Evolutionary conservation across 306 rosid species (phyloP).

Genomic region (Gastrolobium villosum): DNA sequence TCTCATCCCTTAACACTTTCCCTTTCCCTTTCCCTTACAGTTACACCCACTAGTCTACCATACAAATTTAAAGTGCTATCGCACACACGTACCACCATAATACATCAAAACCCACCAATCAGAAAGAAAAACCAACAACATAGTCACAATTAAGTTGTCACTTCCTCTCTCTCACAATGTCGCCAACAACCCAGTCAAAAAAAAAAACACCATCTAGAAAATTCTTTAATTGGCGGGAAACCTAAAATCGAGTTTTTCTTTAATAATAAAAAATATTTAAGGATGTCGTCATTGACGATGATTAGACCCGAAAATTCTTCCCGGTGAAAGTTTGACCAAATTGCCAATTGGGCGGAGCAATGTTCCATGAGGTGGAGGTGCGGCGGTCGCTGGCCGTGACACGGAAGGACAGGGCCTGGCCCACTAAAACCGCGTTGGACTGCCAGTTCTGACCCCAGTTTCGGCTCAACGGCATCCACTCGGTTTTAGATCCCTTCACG

Average conservation of each 20-base stretch:
- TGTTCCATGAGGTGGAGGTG: slow-evolving; percentile 90
- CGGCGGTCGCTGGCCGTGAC: slow-evolving; percentile 90
- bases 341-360: slow-evolving; percentile 84
- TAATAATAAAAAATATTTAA: neutral
- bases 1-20: neutral
- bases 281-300: slow-evolving; percentile 26
- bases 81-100: slow-evolving; percentile 16
- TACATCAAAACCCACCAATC: slow-evolving; percentile 43
- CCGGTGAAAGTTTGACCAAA: slow-evolving; percentile 97
- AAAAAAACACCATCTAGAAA: slow-evolving; percentile 46
- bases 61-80: slow-evolving; percentile 42
- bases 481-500: slow-evolving; percentile 79
- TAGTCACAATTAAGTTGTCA: slow-evolving; percentile 49
- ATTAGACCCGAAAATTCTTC: slow-evolving; percentile 79
- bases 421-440: slow-evolving; percentile 87
- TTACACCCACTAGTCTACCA: slow-evolving; percentile 20
- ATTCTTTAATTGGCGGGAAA: slow-evolving; percentile 48
- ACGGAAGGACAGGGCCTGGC: slow-evolving; percentile 82
- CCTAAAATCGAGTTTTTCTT: slow-evolving; percentile 3
- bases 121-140: slow-evolving; percentile 24
- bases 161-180: slow-evolving; percentile 10
- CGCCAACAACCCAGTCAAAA: slow-evolving; percentile 53
- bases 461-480: slow-evolving; percentile 89
- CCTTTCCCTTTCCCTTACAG: neutral
- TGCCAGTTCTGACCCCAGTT: slow-evolving; percentile 99